Conservation (phyloP, 345 rosid genomes). For the Citrus unshiu region DNA sequence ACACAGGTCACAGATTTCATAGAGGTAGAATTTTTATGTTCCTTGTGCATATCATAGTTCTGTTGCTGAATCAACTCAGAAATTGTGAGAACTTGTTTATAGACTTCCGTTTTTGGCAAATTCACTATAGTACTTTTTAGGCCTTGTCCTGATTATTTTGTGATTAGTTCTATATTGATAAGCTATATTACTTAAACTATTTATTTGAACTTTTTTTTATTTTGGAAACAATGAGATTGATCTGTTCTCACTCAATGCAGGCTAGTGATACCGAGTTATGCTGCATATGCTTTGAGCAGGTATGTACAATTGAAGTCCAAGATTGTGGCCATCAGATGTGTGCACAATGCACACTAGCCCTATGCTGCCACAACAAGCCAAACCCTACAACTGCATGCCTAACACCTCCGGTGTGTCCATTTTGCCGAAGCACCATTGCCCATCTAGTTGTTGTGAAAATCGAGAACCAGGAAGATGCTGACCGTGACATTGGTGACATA, state of each 20-base stretch:
- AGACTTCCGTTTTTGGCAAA: neutral
- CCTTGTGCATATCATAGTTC: neutral
- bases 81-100: neutral
- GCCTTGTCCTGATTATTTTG: neutral
- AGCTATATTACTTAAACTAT: neutral
- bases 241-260: constrained; percentile 34
- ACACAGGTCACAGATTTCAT: neutral
- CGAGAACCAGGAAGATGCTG: constrained; percentile 43
- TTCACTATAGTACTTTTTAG: neutral
- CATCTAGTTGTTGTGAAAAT: constrained; percentile 61
- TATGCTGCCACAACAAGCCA: constrained; percentile 97
- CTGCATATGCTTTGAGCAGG: constrained; percentile 97
- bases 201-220: neutral
- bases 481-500: constrained; percentile 43
- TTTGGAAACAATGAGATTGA: constrained; percentile 7
- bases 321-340: constrained; percentile 98
- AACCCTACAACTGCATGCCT: constrained; percentile 75
- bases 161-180: neutral
- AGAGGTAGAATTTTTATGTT: neutral
- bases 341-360: constrained; percentile 93
- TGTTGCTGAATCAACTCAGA: too few species aligned
- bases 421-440: constrained; percentile 83
- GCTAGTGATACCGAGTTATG: constrained; percentile 76
- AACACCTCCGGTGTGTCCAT: constrained; percentile 88
- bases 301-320: constrained; percentile 89